Conservation (phyloP, 2,329 filamentous ascomycete species). For the Calonectria honghensis region DNA sequence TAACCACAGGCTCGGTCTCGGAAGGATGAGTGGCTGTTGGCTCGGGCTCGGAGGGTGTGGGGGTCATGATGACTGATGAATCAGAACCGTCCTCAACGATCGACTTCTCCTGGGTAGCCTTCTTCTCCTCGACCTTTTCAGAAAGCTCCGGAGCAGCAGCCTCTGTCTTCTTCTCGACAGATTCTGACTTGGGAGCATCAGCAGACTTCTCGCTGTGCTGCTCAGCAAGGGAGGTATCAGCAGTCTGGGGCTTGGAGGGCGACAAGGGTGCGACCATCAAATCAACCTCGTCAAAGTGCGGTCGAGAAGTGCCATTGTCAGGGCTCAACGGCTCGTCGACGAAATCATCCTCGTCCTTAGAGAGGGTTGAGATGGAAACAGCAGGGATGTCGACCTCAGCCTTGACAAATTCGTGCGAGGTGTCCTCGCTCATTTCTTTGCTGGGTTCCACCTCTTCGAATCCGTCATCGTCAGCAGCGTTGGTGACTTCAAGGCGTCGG, state of each 20-base stretch:
- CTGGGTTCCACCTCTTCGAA: conserved; percentile 90
- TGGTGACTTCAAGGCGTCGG: conserved; percentile 85
- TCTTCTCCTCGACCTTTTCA: conserved; percentile 20
- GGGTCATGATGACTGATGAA: conserved; percentile 48
- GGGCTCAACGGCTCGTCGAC: conserved; percentile 86
- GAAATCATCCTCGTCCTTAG: conserved; percentile 82
- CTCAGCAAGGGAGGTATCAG: conserved; percentile 49
- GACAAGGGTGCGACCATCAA: conserved; percentile 76
- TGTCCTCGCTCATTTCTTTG: conserved; percentile 83
- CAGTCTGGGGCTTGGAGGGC: conserved; percentile 64
- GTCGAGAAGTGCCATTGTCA: conserved; percentile 77
- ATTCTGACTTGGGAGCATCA: not conserved
- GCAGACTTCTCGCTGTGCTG: conserved; percentile 38
- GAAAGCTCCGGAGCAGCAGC: conserved; percentile 26
- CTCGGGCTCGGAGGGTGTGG: conserved; percentile 50
- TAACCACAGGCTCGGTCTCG: conserved; percentile 40
- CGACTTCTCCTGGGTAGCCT: conserved; percentile 18
- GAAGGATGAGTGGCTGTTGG: conserved; percentile 34
- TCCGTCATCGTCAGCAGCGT: conserved; percentile 88
- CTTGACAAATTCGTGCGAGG: conserved; percentile 81
- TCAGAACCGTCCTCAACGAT: conserved; percentile 46
- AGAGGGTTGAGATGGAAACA: conserved; percentile 55
- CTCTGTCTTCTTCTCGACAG: conserved; percentile 34
- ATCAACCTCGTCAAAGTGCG: conserved; percentile 73
- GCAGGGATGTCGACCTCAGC: conserved; percentile 71